phyloP scores from a whole-genome alignment of 2,329 filamentous ascomycete genomes.

The Gaeumannomyces sp. region DNA sequence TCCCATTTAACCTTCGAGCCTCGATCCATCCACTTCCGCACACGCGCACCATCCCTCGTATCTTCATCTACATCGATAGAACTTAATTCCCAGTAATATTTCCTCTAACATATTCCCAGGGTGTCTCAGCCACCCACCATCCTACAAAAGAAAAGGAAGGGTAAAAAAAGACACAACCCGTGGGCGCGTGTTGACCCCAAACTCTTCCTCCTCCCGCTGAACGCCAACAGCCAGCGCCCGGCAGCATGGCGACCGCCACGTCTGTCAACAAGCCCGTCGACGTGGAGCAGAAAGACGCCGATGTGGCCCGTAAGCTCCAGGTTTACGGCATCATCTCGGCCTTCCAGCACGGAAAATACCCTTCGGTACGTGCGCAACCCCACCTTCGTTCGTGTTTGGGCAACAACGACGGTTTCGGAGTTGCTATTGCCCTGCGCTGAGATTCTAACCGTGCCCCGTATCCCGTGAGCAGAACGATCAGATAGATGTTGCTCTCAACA shows the following conservation, averaged over 20 bases:
- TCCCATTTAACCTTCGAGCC: background rate
- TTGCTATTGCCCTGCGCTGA: background rate
- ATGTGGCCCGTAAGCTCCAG: conserved; percentile 92
- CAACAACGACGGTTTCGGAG: too few species aligned
- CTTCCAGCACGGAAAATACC: conserved; percentile 83
- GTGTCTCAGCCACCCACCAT: too few species aligned
- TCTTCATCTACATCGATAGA: background rate
- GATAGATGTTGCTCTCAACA: conserved; percentile 92
- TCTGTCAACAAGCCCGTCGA: conserved; percentile 69
- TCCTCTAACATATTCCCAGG: background rate
- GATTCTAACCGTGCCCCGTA: background rate
- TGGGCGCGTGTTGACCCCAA: background rate
- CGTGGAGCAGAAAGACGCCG: conserved; percentile 68
- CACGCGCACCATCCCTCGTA: background rate
- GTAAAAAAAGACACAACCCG: background rate
- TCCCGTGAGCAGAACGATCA: conserved; percentile 62
- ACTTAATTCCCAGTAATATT: background rate
- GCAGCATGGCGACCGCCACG: conserved; percentile 1
- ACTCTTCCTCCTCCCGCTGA: background rate
- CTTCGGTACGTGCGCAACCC: conserved; percentile 58
- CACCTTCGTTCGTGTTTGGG: background rate
- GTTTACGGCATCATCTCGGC: conserved; percentile 85
- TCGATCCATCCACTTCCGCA: background rate
- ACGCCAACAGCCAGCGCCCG: background rate
- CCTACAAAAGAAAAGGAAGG: too few species aligned